Conservation (phyloP, 2,329 filamentous ascomycete genomes). For the Gremmenia infestans region DNA sequence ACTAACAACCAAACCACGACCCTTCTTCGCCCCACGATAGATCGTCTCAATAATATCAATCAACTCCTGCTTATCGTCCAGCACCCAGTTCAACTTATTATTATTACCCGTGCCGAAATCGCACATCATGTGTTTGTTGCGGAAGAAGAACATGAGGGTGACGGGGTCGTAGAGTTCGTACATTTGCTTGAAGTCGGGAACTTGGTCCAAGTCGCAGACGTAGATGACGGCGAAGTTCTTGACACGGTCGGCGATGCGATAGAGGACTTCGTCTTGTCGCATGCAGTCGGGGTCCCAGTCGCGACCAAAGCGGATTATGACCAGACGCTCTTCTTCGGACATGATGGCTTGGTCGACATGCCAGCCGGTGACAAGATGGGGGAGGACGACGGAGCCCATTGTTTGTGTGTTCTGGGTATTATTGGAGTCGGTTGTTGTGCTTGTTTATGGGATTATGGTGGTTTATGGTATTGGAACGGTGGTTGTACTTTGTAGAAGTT, state of each 20-base stretch:
- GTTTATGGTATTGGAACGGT: background rate
- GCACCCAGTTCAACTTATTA: constrained; percentile 94
- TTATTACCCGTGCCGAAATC: constrained; percentile 98
- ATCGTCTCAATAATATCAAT: constrained; percentile 99
- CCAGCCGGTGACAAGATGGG: constrained; percentile 88
- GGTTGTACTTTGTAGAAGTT: no score
- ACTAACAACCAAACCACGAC: constrained; percentile 89
- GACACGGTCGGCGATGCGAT: constrained; percentile 86
- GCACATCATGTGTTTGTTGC: constrained; percentile 98
- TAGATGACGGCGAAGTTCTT: constrained; percentile 94
- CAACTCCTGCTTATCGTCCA: constrained; percentile 96
- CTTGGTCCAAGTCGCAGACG: constrained; percentile 85
- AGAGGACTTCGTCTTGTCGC: constrained; percentile 87
- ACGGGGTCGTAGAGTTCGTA: constrained; percentile 88
- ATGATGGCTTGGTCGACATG: constrained; percentile 97
- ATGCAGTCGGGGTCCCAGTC: constrained; percentile 78
- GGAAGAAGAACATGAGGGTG: constrained; percentile 96
- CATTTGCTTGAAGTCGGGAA: constrained; percentile 94
- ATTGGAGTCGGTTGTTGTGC: background rate
- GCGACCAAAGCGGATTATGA: constrained; percentile 89
- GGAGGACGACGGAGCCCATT: constrained; percentile 79
- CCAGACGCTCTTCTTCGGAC: constrained; percentile 81
- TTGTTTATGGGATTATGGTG: background rate
- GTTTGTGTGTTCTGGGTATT: background rate
- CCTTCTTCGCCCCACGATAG: constrained; percentile 97